These are phyloP conservation scores for Novakomyces olei DNA, from an alignment of 805 yeast species.

Conservation along the genomic window DNA sequence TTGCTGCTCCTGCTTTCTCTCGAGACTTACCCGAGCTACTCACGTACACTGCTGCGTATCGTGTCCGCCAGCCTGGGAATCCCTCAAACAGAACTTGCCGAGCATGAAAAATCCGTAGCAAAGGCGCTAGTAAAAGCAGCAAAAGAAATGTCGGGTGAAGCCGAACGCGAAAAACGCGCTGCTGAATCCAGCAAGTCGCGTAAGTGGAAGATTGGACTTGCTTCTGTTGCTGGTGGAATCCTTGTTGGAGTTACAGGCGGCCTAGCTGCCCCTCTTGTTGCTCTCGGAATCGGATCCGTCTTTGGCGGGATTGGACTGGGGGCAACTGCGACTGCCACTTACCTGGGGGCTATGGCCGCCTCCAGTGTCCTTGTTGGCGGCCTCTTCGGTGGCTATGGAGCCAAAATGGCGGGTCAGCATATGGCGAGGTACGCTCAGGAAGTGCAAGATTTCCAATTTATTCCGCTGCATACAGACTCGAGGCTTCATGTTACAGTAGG, in stretches of 20 bases:
- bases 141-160: slow-evolving; percentile 2
- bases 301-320: slow-evolving; percentile 9
- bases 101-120: slow-evolving; percentile 3
- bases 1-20: slow-evolving; percentile 7
- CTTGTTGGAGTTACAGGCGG: slow-evolving; percentile 9
- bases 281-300: slow-evolving; percentile 7
- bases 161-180: neutral
- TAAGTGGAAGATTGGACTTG: slow-evolving; percentile 6
- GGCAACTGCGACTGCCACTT: slow-evolving; percentile 8
- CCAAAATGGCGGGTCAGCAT: slow-evolving; percentile 6
- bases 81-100: neutral
- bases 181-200: neutral
- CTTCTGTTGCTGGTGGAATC: slow-evolving; percentile 9
- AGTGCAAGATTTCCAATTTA: slow-evolving; percentile 6
- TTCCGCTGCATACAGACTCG: slow-evolving; percentile 3
- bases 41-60: slow-evolving; percentile 4
- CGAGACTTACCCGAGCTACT: slow-evolving; percentile 5
- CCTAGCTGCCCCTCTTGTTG: slow-evolving; percentile 9
- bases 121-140: slow-evolving; percentile 5
- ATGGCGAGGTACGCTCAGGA: slow-evolving; percentile 6
- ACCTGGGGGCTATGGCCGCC: slow-evolving; percentile 8
- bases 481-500: slow-evolving; percentile 5
- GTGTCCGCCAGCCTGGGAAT: neutral
- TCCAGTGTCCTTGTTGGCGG: slow-evolving; percentile 8
- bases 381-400: slow-evolving; percentile 9